Percentiles rank a stretch among this genome's conserved stretches.
phyloP scores from a whole-genome alignment of 495 filamentous ascomycete genomes.

The Hyphodiscus hymeniophilus region DNA sequence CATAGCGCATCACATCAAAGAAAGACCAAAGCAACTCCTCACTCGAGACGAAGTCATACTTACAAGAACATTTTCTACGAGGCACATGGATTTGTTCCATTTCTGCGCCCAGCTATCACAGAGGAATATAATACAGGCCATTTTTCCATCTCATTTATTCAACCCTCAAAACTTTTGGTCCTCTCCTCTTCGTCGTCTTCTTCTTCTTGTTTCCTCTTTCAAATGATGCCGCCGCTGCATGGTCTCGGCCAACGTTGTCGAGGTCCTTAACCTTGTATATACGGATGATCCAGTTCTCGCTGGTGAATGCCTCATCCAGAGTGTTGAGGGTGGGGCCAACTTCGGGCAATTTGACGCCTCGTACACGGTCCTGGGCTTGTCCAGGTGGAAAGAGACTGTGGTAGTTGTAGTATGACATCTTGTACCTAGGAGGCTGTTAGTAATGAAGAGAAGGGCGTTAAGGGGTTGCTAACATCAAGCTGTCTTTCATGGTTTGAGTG shows the following conservation, averaged over 20 bases:
- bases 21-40: not conserved
- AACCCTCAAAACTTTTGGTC: slow-evolving; percentile 70
- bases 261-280: slow-evolving; percentile 99
- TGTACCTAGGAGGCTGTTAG: slow-evolving; percentile 68
- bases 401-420: slow-evolving; percentile 99
- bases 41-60: not conserved
- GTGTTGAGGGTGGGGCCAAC: slow-evolving; percentile 80
- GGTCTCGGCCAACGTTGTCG: slow-evolving; percentile 90
- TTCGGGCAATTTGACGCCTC: slow-evolving; percentile 70
- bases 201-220: slow-evolving; percentile 93
- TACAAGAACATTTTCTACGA: not conserved
- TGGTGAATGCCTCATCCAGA: slow-evolving; percentile 95
- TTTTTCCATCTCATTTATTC: slow-evolving; percentile 47
- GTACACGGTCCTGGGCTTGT: slow-evolving; percentile 87
- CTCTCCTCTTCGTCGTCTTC: slow-evolving; percentile 70
- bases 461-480: slow-evolving; percentile 90
- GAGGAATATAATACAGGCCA: slow-evolving; percentile 20
- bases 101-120: not conserved
- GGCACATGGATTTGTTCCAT: not conserved
- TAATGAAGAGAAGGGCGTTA: too few relatives aligned
- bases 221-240: slow-evolving; percentile 75
- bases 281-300: slow-evolving; percentile 99
- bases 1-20: too few relatives aligned
- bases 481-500: slow-evolving; percentile 98
- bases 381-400: slow-evolving; percentile 84